Evolutionary conservation across 352 stramenopile genomes (phyloP).

Genomic region (Globisporangium lucens): DNA sequence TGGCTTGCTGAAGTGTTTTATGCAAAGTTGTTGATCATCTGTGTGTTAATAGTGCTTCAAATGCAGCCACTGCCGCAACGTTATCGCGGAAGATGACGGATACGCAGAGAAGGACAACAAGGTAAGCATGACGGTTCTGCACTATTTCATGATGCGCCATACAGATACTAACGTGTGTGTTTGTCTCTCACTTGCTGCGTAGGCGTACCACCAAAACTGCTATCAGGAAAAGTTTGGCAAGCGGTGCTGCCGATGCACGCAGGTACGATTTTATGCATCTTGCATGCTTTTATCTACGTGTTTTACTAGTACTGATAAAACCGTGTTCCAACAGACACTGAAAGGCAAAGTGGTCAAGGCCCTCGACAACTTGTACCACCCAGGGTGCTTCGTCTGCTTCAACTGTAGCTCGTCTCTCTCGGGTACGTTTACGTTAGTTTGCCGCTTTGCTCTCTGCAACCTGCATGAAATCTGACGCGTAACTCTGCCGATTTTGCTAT

Average conservation of each 20-base stretch:
- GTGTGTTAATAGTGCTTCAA: constrained; percentile 61
- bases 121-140: constrained; percentile 23
- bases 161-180: background rate
- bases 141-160: background rate
- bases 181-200: background rate
- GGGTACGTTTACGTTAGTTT: constrained; percentile 39
- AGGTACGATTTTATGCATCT: constrained; percentile 26
- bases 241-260: constrained; percentile 71
- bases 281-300: background rate
- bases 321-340: constrained; percentile 32
- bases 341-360: constrained; percentile 87
- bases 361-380: constrained; percentile 81
- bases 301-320: background rate
- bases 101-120: constrained; percentile 82
- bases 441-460: background rate
- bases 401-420: constrained; percentile 72
- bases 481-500: background rate
- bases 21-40: background rate
- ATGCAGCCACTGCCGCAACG: constrained; percentile 64
- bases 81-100: constrained; percentile 75
- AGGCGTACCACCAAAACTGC: constrained; percentile 79
- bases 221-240: constrained; percentile 80
- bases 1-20: background rate
- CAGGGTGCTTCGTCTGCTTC: constrained; percentile 80
- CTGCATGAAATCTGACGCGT: background rate